These are phyloP conservation scores for Aristolochia contorta DNA, from an alignment of 164 flowering plant genomes.

Conservation along the genomic window DNA sequence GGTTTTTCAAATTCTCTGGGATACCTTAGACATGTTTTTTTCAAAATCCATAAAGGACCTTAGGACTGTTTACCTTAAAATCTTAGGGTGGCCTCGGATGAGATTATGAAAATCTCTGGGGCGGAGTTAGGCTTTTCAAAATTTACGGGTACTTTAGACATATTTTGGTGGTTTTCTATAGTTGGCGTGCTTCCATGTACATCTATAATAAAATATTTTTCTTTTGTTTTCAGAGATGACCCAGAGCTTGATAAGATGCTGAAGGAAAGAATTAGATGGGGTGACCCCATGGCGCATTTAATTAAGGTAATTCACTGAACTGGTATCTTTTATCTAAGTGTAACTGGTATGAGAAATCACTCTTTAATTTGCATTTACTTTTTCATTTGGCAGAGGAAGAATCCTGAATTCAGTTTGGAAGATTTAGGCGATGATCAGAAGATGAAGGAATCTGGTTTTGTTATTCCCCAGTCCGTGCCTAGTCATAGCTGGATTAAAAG, in stretches of 20 bases:
- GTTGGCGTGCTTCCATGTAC: too few relatives aligned
- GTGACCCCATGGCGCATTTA: slow-evolving; percentile 96
- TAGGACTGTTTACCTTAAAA: too few relatives aligned
- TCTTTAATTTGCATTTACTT: background rate
- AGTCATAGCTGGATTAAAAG: slow-evolving; percentile 86
- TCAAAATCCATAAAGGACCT: too few relatives aligned
- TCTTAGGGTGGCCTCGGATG: too few relatives aligned
- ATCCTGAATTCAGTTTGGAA: slow-evolving; percentile 31
- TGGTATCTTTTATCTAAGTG: background rate
- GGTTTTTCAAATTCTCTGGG: too few relatives aligned
- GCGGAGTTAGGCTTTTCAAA: too few relatives aligned
- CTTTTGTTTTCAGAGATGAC: slow-evolving; percentile 55
- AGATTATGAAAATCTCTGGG: too few relatives aligned
- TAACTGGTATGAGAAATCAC: background rate
- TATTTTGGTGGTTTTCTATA: too few relatives aligned
- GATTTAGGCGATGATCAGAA: slow-evolving; percentile 69
- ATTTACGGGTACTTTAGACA: too few relatives aligned
- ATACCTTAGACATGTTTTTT: too few relatives aligned
- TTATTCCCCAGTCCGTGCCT: slow-evolving; percentile 83
- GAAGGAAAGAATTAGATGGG: slow-evolving; percentile 81
- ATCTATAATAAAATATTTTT: too few relatives aligned
- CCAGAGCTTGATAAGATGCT: slow-evolving; percentile 78
- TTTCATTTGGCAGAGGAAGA: slow-evolving; percentile 41
- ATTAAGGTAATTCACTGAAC: slow-evolving; percentile 37
- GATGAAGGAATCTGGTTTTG: slow-evolving; percentile 89